These are phyloP conservation scores for Mimosa bimucronata DNA, from an alignment of 306 rosid species.

Conservation along the genomic window DNA sequence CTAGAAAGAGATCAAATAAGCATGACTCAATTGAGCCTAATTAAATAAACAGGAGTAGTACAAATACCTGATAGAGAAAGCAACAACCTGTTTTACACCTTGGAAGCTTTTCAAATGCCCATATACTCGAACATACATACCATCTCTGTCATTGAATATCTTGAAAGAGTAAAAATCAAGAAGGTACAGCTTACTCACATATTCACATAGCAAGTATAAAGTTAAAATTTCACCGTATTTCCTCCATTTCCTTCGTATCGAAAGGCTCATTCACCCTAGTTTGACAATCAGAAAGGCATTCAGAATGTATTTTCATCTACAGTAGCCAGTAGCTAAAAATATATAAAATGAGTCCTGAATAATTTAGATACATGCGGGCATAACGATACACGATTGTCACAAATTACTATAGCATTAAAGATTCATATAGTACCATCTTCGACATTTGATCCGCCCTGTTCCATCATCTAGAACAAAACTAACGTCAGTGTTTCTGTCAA, in stretches of 20 bases:
- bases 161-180: constrained; percentile 30
- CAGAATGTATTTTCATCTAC: constrained; percentile 13
- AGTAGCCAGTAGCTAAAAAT: background rate
- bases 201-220: background rate
- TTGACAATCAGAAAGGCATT: constrained; percentile 23
- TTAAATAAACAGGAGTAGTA: background rate
- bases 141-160: constrained; percentile 47
- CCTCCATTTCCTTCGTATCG: constrained; percentile 82
- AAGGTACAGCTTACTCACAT: background rate
- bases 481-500: constrained; percentile 76
- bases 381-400: background rate
- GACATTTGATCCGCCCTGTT: constrained; percentile 78
- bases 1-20: constrained; percentile 3
- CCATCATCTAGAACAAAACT: constrained; percentile 77
- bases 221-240: constrained; percentile 59
- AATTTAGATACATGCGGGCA: background rate
- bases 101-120: constrained; percentile 87
- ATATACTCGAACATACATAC: constrained; percentile 63
- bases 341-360: background rate
- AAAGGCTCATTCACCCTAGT: constrained; percentile 76
- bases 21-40: constrained; percentile 1
- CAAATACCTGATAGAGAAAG: constrained; percentile 82
- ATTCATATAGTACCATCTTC: constrained; percentile 75
- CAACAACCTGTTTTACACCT: constrained; percentile 67
- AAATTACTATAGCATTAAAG: constrained; percentile 16